phyloP scores from a whole-genome alignment of 345 rosid genomes.

The Carallia brachiata region DNA sequence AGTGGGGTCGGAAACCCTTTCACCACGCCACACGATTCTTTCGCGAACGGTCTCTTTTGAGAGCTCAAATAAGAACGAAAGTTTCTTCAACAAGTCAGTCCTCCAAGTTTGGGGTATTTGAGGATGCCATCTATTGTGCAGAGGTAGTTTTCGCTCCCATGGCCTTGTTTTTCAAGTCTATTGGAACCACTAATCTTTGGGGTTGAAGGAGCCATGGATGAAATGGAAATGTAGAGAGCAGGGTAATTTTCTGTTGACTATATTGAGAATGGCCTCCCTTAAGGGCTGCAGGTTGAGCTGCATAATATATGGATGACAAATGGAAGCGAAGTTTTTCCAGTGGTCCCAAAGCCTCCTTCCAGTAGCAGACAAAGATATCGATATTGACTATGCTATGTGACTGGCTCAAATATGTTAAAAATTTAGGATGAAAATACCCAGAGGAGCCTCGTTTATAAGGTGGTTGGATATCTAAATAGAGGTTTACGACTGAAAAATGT shows the following conservation, averaged over 20 bases:
- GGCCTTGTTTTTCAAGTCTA: slow-evolving; percentile 70
- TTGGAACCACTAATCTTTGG: slow-evolving; percentile 50
- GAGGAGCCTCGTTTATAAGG: too few relatives aligned
- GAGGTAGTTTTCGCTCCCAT: slow-evolving; percentile 57
- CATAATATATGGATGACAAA: slow-evolving; percentile 22
- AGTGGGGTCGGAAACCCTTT: too few relatives aligned
- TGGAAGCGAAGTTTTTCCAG: slow-evolving; percentile 12
- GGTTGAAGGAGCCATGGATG: slow-evolving; percentile 55
- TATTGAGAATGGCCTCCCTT: too few relatives aligned
- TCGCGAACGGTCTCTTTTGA: too few relatives aligned
- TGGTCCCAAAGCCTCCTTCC: slow-evolving; percentile 14
- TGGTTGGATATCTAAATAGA: too few relatives aligned
- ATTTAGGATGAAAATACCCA: too few relatives aligned
- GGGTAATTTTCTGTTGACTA: background rate
- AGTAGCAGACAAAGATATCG: slow-evolving; percentile 17
- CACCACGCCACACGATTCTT: too few relatives aligned
- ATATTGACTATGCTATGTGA: background rate
- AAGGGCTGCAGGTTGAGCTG: background rate
- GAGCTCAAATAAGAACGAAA: too few relatives aligned
- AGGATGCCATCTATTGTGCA: slow-evolving; percentile 86
- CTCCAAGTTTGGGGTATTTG: slow-evolving; percentile 33
- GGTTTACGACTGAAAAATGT: too few relatives aligned
- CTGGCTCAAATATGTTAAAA: background rate
- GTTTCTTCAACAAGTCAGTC: too few relatives aligned
- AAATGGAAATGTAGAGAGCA: background rate